Percentiles rank a stretch among this genome's conserved stretches.
Conservation (phyloP, 139 green algal species). For the Micractinium conductrix region DNA sequence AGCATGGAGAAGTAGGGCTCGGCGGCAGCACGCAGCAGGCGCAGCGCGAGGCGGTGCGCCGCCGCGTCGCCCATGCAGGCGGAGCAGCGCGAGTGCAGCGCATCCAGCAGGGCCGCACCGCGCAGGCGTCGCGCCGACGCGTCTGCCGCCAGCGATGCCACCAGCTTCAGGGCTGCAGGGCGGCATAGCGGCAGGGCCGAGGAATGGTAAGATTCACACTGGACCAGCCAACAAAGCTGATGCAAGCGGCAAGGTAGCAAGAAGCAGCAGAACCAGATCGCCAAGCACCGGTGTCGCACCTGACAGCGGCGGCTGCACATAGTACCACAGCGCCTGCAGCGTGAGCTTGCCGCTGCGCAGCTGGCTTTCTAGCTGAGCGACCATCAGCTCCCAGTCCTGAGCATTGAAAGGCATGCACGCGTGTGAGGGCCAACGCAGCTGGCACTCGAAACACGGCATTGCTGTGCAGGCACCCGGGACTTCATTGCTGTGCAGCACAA, state of each 20-base stretch:
- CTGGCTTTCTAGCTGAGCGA: constrained; percentile 91
- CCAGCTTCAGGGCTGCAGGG: constrained; percentile 62
- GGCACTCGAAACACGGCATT: too few relatives aligned
- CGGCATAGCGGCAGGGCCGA: background rate
- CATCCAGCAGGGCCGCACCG: constrained; percentile 73
- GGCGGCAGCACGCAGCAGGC: constrained; percentile 73
- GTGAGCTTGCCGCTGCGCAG: constrained; percentile 66
- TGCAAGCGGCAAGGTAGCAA: background rate
- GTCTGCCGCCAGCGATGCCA: constrained; percentile 70
- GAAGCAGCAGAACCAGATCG: too few relatives aligned
- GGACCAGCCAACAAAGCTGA: background rate
- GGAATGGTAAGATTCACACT: background rate
- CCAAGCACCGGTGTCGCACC: too few relatives aligned
- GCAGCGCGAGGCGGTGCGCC: constrained; percentile 60
- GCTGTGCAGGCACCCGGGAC: too few relatives aligned
- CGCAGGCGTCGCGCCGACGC: constrained; percentile 44
- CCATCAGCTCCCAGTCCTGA: constrained; percentile 81
- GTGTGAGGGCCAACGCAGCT: too few relatives aligned
- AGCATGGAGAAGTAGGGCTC: constrained; percentile 85
- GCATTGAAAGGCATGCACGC: too few relatives aligned
- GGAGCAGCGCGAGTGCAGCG: constrained; percentile 57
- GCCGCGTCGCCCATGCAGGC: constrained; percentile 59
- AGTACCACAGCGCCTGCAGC: constrained; percentile 80
- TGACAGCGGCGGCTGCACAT: constrained; percentile 70
- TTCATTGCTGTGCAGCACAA: too few relatives aligned